Evolutionary conservation across 2,329 filamentous ascomycete species (phyloP).

Genomic region (Chaetomium sp.): DNA sequence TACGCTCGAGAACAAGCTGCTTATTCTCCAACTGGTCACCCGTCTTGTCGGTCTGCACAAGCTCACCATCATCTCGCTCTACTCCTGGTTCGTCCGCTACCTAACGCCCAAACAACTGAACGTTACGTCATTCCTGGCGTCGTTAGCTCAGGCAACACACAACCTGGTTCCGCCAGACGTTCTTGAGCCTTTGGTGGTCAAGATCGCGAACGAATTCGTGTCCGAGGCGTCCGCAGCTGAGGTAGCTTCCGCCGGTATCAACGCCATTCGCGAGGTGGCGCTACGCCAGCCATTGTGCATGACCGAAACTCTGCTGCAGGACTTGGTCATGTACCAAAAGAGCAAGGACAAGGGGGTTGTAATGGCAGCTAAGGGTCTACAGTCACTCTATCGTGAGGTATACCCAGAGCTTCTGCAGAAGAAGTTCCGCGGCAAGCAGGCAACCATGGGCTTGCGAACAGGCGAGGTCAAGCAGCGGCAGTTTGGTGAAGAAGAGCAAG

Average conservation of each 20-base stretch:
- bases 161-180: constrained; percentile 87
- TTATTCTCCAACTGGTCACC: constrained; percentile 86
- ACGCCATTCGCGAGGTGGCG: constrained; percentile 92
- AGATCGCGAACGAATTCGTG: constrained; percentile 98
- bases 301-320: constrained; percentile 90
- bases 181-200: constrained; percentile 82
- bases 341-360: constrained; percentile 98
- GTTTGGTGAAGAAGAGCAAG: constrained; percentile 75
- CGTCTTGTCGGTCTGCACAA: constrained; percentile 89
- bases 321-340: constrained; percentile 91
- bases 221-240: constrained; percentile 88
- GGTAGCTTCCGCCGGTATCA: constrained; percentile 85
- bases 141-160: constrained; percentile 85
- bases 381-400: constrained; percentile 87
- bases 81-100: constrained; percentile 94
- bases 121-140: constrained; percentile 92
- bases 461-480: constrained; percentile 70
- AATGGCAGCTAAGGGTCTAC: constrained; percentile 91
- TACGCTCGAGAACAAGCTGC: constrained; percentile 78
- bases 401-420: constrained; percentile 83
- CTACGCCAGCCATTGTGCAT: constrained; percentile 91
- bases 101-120: constrained; percentile 79
- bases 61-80: constrained; percentile 80
- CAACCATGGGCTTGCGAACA: constrained; percentile 68
- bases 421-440: constrained; percentile 85